Evolutionary conservation across 2,329 filamentous ascomycete genomes (phyloP).

Genomic region (Metarhizium anisopliae): DNA sequence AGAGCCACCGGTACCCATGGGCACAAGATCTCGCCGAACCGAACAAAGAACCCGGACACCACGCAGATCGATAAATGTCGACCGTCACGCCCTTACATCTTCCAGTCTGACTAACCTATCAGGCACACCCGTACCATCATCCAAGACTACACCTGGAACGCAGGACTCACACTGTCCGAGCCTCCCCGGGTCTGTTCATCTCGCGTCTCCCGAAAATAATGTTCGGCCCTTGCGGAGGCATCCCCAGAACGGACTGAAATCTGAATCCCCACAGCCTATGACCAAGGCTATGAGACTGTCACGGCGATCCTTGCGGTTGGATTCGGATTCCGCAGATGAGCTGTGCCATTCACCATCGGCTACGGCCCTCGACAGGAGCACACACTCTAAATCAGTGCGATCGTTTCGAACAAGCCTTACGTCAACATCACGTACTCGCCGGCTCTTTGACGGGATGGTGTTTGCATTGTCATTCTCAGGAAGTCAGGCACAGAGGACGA

Average conservation of each 20-base stretch:
- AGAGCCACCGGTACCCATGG: neutral
- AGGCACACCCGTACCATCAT: conserved; percentile 28
- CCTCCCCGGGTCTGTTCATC: conserved; percentile 11
- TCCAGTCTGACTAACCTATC: conserved; percentile 33
- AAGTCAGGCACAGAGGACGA: conserved; percentile 29
- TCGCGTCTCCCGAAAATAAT: conserved; percentile 15
- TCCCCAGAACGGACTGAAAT: conserved; percentile 10
- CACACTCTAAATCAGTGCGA: conserved; percentile 18
- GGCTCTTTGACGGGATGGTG: conserved; percentile 69
- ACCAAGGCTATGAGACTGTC: conserved; percentile 13
- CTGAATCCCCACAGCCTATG: conserved; percentile 18
- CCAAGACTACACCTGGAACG: conserved; percentile 26
- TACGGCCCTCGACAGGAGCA: conserved; percentile 28
- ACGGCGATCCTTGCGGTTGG: conserved; percentile 19
- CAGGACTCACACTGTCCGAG: conserved; percentile 21
- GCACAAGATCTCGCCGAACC: conserved; percentile 6
- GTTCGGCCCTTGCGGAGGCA: conserved; percentile 12
- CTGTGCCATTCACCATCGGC: conserved; percentile 30
- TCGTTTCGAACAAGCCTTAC: conserved; percentile 19
- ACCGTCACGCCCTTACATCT: conserved; percentile 11
- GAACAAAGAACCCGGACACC: conserved; percentile 15
- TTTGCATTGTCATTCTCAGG: conserved; percentile 71
- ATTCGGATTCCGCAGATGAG: conserved; percentile 40
- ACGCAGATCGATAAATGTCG: conserved; percentile 1
- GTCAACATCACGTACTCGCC: conserved; percentile 15